Conservation (phyloP, 2,329 filamentous ascomycete species). For the Raffaelea ambrosiae region DNA sequence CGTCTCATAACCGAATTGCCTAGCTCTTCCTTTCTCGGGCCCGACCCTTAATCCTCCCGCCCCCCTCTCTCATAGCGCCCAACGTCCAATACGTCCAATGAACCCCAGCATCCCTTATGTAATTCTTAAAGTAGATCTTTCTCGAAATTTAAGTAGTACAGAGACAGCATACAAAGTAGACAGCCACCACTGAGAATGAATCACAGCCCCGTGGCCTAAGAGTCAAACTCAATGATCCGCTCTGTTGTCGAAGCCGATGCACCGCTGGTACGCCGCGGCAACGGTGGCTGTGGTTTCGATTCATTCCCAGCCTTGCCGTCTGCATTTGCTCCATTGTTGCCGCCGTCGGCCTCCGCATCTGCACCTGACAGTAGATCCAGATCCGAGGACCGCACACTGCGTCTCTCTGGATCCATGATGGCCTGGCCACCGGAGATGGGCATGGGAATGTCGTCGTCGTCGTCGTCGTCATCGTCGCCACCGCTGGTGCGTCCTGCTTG, state of each 20-base stretch:
- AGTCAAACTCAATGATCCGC: slow-evolving; percentile 37
- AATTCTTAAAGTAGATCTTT: no score
- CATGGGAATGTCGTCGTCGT: slow-evolving; percentile 34
- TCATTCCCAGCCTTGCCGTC: background rate
- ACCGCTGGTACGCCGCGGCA: background rate
- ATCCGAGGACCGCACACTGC: slow-evolving; percentile 58
- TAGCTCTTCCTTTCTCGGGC: no score
- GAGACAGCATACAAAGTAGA: no score
- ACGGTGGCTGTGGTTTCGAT: slow-evolving; percentile 11
- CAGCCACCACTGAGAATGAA: no score
- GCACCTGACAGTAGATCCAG: slow-evolving; percentile 65
- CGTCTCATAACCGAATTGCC: no score
- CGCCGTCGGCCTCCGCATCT: slow-evolving; percentile 57
- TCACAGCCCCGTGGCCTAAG: no score
- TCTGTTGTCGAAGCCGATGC: slow-evolving; percentile 20
- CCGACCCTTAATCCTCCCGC: no score
- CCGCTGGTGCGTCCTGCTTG: slow-evolving; percentile 22
- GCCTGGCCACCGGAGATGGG: slow-evolving; percentile 21
- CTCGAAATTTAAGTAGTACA: no score
- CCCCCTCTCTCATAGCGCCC: no score
- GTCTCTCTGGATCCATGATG: slow-evolving; percentile 42
- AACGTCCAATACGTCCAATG: no score
- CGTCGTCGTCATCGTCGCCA: slow-evolving; percentile 57
- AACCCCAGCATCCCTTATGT: no score
- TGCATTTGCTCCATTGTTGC: slow-evolving; percentile 2